These are phyloP conservation scores for Xylaria sp. DNA, from an alignment of 2,329 filamentous ascomycete species.

Conservation along the genomic window DNA sequence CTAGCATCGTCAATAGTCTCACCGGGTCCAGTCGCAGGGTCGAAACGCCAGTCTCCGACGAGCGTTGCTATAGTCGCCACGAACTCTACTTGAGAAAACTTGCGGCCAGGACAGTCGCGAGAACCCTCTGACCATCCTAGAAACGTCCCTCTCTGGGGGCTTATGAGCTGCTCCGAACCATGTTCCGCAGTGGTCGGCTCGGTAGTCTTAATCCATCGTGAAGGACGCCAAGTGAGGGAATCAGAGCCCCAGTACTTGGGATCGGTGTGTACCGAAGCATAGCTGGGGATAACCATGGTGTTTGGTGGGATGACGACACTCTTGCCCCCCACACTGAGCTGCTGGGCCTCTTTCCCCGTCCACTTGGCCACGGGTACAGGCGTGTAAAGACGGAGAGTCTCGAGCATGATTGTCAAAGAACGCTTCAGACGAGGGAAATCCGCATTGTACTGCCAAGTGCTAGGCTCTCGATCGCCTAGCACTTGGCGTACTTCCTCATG, in stretches of 20 bases:
- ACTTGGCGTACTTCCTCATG: slow-evolving; percentile 10
- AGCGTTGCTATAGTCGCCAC: slow-evolving; percentile 42
- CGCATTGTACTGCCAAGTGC: slow-evolving; percentile 16
- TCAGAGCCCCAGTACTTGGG: slow-evolving; percentile 41
- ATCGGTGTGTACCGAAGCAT: slow-evolving; percentile 40
- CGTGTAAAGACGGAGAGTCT: slow-evolving; percentile 29
- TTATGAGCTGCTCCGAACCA: slow-evolving; percentile 1
- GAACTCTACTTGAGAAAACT: slow-evolving; percentile 51
- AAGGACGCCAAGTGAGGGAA: slow-evolving; percentile 40
- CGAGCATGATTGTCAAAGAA: slow-evolving; percentile 17
- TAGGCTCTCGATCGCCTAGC: neutral
- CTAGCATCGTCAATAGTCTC: slow-evolving; percentile 2
- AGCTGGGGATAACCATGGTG: slow-evolving; percentile 34
- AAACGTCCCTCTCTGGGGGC: slow-evolving; percentile 35
- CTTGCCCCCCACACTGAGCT: slow-evolving; percentile 3
- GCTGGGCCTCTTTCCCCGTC: neutral
- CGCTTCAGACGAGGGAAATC: slow-evolving; percentile 23
- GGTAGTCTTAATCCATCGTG: slow-evolving; percentile 30
- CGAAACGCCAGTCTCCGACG: slow-evolving; percentile 19
- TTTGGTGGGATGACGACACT: slow-evolving; percentile 4
- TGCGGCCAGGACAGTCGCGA: slow-evolving; percentile 47
- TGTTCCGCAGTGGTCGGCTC: neutral
- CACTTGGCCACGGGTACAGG: slow-evolving; percentile 27
- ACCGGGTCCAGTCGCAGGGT: neutral
- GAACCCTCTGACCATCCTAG: slow-evolving; percentile 48